These are phyloP conservation scores for Ogataea henricii DNA, from an alignment of 805 yeast genomes.

Conservation along the genomic window DNA sequence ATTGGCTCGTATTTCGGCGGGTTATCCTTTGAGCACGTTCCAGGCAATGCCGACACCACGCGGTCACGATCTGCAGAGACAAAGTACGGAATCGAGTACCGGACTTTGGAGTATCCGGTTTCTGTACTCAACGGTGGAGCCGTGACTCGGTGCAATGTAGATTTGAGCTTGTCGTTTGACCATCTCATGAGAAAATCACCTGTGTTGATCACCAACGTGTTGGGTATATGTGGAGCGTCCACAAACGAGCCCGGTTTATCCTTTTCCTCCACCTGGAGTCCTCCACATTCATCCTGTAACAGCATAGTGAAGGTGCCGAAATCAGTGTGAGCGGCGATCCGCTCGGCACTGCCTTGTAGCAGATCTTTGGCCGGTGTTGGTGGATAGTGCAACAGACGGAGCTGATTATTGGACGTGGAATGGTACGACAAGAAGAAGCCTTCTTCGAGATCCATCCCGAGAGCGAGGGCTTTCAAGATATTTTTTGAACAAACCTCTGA, in stretches of 20 bases:
- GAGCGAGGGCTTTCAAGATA: slow-evolving; percentile 31
- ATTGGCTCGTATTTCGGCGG: slow-evolving; percentile 25
- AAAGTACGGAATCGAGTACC: slow-evolving; percentile 35
- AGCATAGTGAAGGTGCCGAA: slow-evolving; percentile 39
- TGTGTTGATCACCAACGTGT: slow-evolving; percentile 40
- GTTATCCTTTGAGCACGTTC: slow-evolving; percentile 17
- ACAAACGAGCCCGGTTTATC: slow-evolving; percentile 33
- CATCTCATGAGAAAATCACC: slow-evolving; percentile 42
- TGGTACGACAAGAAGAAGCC: slow-evolving; percentile 30
- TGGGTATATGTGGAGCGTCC: slow-evolving; percentile 31
- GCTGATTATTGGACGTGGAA: slow-evolving; percentile 31
- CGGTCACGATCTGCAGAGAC: slow-evolving; percentile 23
- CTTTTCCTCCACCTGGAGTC: slow-evolving; percentile 40
- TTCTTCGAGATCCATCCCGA: slow-evolving; percentile 33
- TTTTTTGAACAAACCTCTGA: slow-evolving; percentile 30
- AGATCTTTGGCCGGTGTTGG: slow-evolving; percentile 32
- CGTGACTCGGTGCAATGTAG: slow-evolving; percentile 43
- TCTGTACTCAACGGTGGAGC: slow-evolving; percentile 27
- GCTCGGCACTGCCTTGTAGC: slow-evolving; percentile 31
- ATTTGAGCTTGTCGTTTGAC: slow-evolving; percentile 40
- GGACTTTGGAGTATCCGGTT: slow-evolving; percentile 20
- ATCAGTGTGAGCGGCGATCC: slow-evolving; percentile 45
- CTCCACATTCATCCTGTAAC: slow-evolving; percentile 39
- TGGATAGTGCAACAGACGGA: slow-evolving; percentile 38
- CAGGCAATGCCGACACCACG: slow-evolving; percentile 26